These are phyloP conservation scores for Syzygium aromaticum DNA, from an alignment of 345 rosid genomes.

Conservation along the genomic window DNA sequence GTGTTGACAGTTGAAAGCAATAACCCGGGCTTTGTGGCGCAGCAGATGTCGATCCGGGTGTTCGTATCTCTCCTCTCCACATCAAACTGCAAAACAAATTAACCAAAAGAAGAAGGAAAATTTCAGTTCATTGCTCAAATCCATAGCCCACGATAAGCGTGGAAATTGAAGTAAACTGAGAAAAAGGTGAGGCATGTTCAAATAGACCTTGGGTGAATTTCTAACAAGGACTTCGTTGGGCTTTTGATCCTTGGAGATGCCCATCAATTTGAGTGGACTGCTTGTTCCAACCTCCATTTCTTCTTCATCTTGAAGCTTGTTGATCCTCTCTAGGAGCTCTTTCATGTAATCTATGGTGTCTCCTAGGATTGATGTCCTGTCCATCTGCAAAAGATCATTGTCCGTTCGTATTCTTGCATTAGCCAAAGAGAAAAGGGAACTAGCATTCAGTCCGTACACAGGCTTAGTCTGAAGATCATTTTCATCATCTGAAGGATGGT, in stretches of 20 bases:
- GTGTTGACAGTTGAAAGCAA: conserved; percentile 28
- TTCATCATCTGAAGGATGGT: neutral
- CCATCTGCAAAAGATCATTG: conserved; percentile 24
- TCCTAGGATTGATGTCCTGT: conserved; percentile 38
- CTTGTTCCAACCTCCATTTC: neutral
- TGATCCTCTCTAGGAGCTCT: conserved; percentile 32
- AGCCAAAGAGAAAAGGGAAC: too few relatives aligned
- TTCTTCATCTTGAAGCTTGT: conserved; percentile 14
- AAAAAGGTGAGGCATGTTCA: neutral
- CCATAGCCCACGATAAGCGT: neutral
- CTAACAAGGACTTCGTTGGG: conserved; percentile 18
- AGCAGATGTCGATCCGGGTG: conserved; percentile 25
- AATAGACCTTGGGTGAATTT: conserved; percentile 35
- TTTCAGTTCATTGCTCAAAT: neutral
- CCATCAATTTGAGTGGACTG: conserved; percentile 3
- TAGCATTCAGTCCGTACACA: neutral
- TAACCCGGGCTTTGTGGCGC: conserved; percentile 27
- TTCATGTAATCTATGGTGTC: conserved; percentile 43
- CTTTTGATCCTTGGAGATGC: conserved; percentile 13
- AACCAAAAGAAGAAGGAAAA: neutral
- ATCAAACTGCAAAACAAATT: conserved; percentile 16
- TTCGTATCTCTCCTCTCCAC: conserved; percentile 21
- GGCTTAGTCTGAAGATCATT: neutral
- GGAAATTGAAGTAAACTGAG: neutral
- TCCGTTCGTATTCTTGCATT: neutral